Evolutionary conservation across 2,329 filamentous ascomycete genomes (phyloP).

Genomic region (Apiospora aurea): DNA sequence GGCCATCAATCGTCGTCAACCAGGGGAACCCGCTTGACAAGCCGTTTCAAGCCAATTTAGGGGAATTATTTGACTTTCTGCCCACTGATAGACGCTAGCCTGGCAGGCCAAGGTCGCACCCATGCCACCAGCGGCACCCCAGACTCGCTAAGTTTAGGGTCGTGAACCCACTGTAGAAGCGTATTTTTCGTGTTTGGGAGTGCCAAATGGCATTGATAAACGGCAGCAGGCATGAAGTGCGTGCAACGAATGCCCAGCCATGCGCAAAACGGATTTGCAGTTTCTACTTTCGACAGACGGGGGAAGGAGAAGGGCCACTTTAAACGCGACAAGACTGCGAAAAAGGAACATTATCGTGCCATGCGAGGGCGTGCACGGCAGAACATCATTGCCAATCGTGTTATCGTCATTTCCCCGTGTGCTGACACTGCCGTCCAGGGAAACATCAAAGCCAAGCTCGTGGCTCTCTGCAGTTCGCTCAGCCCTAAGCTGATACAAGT

Average conservation of each 20-base stretch:
- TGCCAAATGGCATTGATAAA: background rate
- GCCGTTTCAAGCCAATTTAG: constrained; percentile 1
- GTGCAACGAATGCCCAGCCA: background rate
- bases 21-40: background rate
- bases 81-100: constrained; percentile 8
- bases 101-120: constrained; percentile 1
- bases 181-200: background rate
- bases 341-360: background rate
- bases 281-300: background rate
- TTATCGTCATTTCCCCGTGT: background rate
- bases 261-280: background rate
- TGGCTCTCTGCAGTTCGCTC: background rate
- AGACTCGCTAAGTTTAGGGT: constrained; percentile 20
- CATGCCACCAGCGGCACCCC: background rate
- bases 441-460: background rate
- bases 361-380: background rate
- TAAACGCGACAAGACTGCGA: background rate
- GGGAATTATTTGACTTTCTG: background rate
- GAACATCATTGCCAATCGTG: constrained; percentile 14
- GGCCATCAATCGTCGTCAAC: background rate
- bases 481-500: constrained; percentile 13
- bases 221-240: background rate
- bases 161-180: constrained; percentile 1
- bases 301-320: background rate
- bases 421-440: background rate